These are phyloP conservation scores for Fusarium hostae DNA, from an alignment of 2,329 filamentous ascomycete species.

Conservation along the genomic window DNA sequence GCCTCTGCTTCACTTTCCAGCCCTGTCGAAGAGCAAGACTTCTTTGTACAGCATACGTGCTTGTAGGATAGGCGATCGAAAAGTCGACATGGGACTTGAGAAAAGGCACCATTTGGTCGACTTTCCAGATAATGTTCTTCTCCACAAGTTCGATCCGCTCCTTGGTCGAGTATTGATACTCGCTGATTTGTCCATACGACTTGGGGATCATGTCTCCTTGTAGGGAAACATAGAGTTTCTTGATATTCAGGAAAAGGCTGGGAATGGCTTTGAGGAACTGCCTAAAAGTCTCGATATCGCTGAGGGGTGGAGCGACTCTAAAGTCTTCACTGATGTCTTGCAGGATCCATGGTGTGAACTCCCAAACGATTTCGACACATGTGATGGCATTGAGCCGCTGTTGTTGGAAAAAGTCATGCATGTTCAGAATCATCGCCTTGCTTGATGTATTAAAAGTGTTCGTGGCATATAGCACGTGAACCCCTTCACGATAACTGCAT, in stretches of 20 bases:
- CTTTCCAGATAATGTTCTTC: slow-evolving; percentile 6
- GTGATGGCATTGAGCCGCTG: slow-evolving; percentile 37
- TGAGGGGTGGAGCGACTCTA: neutral
- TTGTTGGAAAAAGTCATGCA: slow-evolving; percentile 33
- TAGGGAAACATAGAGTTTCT: slow-evolving; percentile 32
- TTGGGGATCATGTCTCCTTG: slow-evolving; percentile 1
- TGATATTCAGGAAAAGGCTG: slow-evolving; percentile 21
- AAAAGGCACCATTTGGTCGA: slow-evolving; percentile 35
- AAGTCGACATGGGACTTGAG: slow-evolving; percentile 33
- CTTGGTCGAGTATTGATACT: neutral
- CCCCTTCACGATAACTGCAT: slow-evolving; percentile 45
- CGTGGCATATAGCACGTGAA: slow-evolving; percentile 46
- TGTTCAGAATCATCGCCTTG: slow-evolving; percentile 30
- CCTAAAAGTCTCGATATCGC: slow-evolving; percentile 14
- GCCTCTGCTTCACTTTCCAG: slow-evolving; percentile 28
- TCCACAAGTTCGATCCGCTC: neutral
- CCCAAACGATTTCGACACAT: slow-evolving; percentile 43
- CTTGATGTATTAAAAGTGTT: slow-evolving; percentile 44
- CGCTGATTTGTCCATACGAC: neutral
- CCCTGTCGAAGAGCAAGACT: slow-evolving; percentile 18
- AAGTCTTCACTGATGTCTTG: too few species aligned
- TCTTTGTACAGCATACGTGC: slow-evolving; percentile 30
- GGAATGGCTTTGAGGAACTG: slow-evolving; percentile 32
- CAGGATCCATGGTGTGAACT: slow-evolving; percentile 25
- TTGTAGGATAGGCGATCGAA: slow-evolving; percentile 40